Base-by-base conservation (phyloP, 352 stramenopile species). In the Pythium dissotocum region DNA sequence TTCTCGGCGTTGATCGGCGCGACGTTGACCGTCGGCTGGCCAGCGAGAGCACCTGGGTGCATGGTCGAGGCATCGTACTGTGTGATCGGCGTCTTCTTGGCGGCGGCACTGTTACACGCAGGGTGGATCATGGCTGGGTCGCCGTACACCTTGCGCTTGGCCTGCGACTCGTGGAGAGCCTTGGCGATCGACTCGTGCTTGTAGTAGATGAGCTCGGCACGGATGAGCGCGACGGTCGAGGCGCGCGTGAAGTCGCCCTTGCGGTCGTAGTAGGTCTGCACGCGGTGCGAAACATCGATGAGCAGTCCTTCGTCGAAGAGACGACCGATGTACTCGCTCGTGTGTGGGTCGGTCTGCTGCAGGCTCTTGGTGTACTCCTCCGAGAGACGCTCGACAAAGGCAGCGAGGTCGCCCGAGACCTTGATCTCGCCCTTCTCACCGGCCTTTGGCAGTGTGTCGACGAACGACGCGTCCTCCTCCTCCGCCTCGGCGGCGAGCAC, bases 291-390 rank as follows among this genome's bases (percentile, higher is more conserved):
- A 32, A 98, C 69, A 18, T 91, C 82, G 10, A 98, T 86, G 35
- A 99, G 81, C 58, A 93, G 79, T 9, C 83, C 85, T 77, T 99
- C 97, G 73, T 99, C 96, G 28, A 89, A 91, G 56, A 99, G 83
- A 36, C 97, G 90, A 24, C 78, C 71, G 46, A 99, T 92, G 79
- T 99, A 99, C 69, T 99, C 95, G 58, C 90, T 83, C 58, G 96
- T 98, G 82, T 99, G 95, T 55, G 96, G 94, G 71, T 98, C 97
- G 36, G 94, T 98, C 61, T 97, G 91, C 78, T 99, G 97, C n/a
- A 99, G 75, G 42, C 78, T 91, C 88, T 99, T 99, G 65, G 84
- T 98, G 85, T 99, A 99, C 78, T 99, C 97, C 71, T 99, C 96
- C 57, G 97, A 93, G 24, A 99, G 83, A 44, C 94, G 92, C 49